Evolutionary conservation across 2,329 filamentous ascomycete genomes (phyloP).

Genomic region (Phyllosticta citribraziliensis): DNA sequence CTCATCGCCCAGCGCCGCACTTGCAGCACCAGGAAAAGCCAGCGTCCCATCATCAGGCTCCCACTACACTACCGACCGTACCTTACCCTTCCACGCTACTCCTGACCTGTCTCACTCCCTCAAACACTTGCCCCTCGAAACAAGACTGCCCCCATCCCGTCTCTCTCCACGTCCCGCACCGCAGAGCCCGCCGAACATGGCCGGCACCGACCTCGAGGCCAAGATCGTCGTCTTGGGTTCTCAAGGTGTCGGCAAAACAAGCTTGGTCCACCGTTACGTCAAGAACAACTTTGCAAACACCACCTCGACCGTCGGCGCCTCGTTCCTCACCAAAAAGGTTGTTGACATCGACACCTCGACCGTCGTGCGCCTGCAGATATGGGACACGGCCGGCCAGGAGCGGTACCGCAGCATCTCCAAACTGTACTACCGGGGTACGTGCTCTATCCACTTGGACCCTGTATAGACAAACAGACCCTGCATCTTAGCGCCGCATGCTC

Average conservation of each 20-base stretch:
- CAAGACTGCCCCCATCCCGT: neutral
- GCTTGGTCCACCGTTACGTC: slow-evolving; percentile 66
- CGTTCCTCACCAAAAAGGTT: slow-evolving; percentile 56
- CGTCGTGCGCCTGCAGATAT: slow-evolving; percentile 83
- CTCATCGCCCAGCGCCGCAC: neutral
- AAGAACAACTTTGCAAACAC: slow-evolving; percentile 52
- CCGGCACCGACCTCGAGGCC: slow-evolving; percentile 54
- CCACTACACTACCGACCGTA: neutral
- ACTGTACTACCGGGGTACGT: slow-evolving; percentile 70
- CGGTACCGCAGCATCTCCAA: slow-evolving; percentile 89
- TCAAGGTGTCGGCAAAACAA: slow-evolving; percentile 73
- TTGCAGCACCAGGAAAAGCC: neutral
- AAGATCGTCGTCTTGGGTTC: slow-evolving; percentile 74
- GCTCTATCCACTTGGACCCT: neutral
- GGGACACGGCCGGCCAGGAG: slow-evolving; percentile 95
- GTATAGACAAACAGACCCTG: neutral
- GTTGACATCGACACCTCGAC: slow-evolving; percentile 75
- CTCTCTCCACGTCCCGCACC: neutral
- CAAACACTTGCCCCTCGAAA: neutral
- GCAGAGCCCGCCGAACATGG: slow-evolving; percentile 1
- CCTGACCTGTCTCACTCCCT: neutral
- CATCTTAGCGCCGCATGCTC: slow-evolving; percentile 1
- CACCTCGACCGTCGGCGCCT: slow-evolving; percentile 41
- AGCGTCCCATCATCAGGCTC: neutral
- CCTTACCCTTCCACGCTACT: neutral